Percentiles rank a stretch among this genome's conserved stretches.
phyloP scores from a whole-genome alignment of 2,329 filamentous ascomycete species.

The Microdochium paspali region DNA sequence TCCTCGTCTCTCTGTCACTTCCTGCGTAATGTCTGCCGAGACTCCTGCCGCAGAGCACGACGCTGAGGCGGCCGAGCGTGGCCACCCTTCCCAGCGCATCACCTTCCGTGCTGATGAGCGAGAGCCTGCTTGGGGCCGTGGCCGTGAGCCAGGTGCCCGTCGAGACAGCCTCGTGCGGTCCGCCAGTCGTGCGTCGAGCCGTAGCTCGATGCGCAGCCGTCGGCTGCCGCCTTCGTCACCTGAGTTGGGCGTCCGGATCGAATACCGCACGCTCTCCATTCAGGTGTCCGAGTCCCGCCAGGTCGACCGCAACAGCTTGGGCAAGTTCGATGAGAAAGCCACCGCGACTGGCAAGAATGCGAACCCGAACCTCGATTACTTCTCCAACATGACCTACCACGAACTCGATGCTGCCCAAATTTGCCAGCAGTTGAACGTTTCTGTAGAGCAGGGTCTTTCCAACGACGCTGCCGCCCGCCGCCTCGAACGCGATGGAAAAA shows the following conservation, averaged over 20 bases:
- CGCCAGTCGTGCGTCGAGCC: constrained; percentile 13
- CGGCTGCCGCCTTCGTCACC: constrained; percentile 15
- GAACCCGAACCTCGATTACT: constrained; percentile 23
- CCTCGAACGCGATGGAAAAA: constrained; percentile 28
- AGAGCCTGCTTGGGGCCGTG: neutral
- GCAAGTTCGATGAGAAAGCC: constrained; percentile 10
- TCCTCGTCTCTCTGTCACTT: neutral
- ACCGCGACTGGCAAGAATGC: constrained; percentile 24
- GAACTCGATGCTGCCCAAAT: constrained; percentile 22
- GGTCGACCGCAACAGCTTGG: constrained; percentile 10
- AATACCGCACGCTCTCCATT: constrained; percentile 30
- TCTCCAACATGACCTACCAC: constrained; percentile 28
- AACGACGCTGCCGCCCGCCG: constrained; percentile 20
- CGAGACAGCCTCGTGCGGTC: constrained; percentile 2
- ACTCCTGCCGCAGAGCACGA: neutral
- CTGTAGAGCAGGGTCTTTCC: constrained; percentile 22
- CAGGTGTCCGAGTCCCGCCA: constrained; percentile 26
- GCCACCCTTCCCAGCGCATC: neutral
- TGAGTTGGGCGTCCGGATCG: constrained; percentile 26
- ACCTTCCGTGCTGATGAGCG: constrained; percentile 1
- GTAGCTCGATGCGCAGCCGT: constrained; percentile 5
- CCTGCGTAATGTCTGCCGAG: neutral
- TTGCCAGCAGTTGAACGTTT: constrained; percentile 29
- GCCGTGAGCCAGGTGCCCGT: neutral
- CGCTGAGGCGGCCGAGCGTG: neutral